Conservation (phyloP, 805 yeast species). For the Lipomyces oligophaga region DNA sequence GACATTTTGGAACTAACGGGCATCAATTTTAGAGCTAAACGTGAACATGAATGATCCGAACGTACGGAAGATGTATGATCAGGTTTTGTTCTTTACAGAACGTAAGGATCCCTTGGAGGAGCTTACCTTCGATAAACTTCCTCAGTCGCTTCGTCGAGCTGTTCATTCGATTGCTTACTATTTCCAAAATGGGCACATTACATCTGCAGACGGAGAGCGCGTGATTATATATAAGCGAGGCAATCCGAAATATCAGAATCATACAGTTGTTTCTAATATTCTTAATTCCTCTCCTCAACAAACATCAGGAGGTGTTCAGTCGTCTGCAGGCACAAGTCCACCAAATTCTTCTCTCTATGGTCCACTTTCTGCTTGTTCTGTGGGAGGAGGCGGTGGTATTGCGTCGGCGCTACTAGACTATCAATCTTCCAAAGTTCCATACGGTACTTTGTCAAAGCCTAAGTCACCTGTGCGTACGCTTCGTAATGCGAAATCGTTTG, state of each 20-base stretch:
- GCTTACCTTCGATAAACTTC: conserved; percentile 12
- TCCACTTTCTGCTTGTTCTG: conserved; percentile 7
- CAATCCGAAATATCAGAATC: conserved; percentile 11
- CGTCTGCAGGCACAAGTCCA: background rate
- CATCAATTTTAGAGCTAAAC: conserved; percentile 7
- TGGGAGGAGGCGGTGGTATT: no score
- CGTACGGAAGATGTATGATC: conserved; percentile 16
- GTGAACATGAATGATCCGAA: conserved; percentile 18
- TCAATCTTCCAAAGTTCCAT: background rate
- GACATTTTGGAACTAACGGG: background rate
- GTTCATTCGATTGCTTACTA: conserved; percentile 10
- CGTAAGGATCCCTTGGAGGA: conserved; percentile 17
- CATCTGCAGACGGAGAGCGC: conserved; percentile 13
- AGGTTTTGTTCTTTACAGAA: conserved; percentile 13
- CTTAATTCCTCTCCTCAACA: background rate
- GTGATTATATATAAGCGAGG: conserved; percentile 13
- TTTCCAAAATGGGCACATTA: conserved; percentile 11
- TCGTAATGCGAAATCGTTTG: conserved; percentile 36
- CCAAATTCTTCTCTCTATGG: conserved; percentile 9
- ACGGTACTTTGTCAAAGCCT: conserved; percentile 4
- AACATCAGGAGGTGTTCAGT: background rate
- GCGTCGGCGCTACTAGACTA: conserved; percentile 18
- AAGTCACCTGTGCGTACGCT: conserved; percentile 14
- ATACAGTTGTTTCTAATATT: conserved; percentile 2
- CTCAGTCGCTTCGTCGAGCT: conserved; percentile 13